These are phyloP conservation scores for Vaccinium corymbosum DNA, from an alignment of 148 eudicot species.

Conservation along the genomic window DNA sequence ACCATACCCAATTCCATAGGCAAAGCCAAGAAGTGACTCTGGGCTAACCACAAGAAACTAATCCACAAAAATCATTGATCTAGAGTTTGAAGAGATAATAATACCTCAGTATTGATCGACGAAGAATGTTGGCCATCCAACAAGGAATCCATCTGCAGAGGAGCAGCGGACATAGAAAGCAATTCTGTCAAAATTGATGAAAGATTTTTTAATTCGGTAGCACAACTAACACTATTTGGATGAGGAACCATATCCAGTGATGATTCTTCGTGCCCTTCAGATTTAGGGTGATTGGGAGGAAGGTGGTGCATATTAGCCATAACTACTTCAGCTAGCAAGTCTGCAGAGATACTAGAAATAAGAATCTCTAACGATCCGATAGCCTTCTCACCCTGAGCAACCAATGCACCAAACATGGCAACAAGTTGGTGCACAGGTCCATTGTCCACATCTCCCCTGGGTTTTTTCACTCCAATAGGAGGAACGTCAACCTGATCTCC, in stretches of 20 bases:
- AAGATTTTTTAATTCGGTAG: slow-evolving; percentile 49
- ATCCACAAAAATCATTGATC: not conserved
- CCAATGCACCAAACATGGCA: slow-evolving; percentile 75
- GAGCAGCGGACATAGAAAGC: slow-evolving; percentile 30
- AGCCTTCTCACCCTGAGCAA: slow-evolving; percentile 91
- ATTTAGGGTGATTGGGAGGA: slow-evolving; percentile 51
- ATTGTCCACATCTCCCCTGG: slow-evolving; percentile 42
- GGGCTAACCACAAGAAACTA: not conserved
- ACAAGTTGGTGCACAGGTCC: slow-evolving; percentile 89
- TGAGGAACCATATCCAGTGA: slow-evolving; percentile 24
- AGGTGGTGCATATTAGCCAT: slow-evolving; percentile 76
- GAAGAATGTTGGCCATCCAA: slow-evolving; percentile 31
- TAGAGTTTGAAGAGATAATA: not conserved
- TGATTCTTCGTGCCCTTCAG: slow-evolving; percentile 50
- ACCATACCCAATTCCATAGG: not conserved
- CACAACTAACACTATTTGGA: slow-evolving; percentile 33
- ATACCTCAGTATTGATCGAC: slow-evolving; percentile 52
- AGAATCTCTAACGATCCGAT: slow-evolving; percentile 74
- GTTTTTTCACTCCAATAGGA: slow-evolving; percentile 32
- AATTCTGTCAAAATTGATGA: slow-evolving; percentile 55
- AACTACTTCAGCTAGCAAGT: slow-evolving; percentile 88
- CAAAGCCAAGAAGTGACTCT: not conserved
- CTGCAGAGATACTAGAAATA: slow-evolving; percentile 85
- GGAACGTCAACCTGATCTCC: slow-evolving; percentile 28
- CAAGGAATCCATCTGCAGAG: slow-evolving; percentile 34